phyloP scores from a whole-genome alignment of 441 rosid species.

The Pelargonium cotyledonis region DNA sequence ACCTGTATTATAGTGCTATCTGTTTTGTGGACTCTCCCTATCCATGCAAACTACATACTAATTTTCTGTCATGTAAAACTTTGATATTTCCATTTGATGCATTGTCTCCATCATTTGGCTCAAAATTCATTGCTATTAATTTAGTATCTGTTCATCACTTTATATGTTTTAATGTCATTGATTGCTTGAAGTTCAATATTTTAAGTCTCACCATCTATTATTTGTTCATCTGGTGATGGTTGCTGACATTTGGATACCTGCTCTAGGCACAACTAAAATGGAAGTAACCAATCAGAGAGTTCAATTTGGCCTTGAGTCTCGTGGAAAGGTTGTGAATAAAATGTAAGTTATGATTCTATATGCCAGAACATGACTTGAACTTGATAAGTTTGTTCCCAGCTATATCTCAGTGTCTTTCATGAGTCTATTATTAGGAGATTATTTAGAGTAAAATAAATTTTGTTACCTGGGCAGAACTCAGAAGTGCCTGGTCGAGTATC shows the following conservation, averaged over 20 bases:
- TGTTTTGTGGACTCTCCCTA: neutral
- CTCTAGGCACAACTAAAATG: conserved; percentile 1
- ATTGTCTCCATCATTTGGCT: neutral
- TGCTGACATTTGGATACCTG: neutral
- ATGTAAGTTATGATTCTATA: conserved; percentile 17
- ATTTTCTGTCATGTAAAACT: neutral
- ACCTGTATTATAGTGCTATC: conserved; percentile 3
- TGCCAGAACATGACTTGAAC: neutral
- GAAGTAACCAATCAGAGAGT: conserved; percentile 17
- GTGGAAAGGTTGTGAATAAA: conserved; percentile 19
- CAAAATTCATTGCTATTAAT: neutral
- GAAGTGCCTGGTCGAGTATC: neutral
- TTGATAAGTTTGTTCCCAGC: neutral
- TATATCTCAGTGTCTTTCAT: neutral
- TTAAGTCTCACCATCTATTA: neutral
- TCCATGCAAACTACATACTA: neutral
- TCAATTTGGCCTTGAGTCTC: conserved; percentile 13
- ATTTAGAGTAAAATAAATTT: neutral
- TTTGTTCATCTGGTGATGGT: neutral
- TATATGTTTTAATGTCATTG: neutral
- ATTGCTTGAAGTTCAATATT: neutral
- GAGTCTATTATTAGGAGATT: neutral
- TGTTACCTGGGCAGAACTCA: neutral
- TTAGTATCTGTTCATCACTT: neutral
- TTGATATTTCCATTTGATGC: neutral